phyloP scores from a whole-genome alignment of 2,329 filamentous ascomycete genomes.

The Fusarium domesticum region DNA sequence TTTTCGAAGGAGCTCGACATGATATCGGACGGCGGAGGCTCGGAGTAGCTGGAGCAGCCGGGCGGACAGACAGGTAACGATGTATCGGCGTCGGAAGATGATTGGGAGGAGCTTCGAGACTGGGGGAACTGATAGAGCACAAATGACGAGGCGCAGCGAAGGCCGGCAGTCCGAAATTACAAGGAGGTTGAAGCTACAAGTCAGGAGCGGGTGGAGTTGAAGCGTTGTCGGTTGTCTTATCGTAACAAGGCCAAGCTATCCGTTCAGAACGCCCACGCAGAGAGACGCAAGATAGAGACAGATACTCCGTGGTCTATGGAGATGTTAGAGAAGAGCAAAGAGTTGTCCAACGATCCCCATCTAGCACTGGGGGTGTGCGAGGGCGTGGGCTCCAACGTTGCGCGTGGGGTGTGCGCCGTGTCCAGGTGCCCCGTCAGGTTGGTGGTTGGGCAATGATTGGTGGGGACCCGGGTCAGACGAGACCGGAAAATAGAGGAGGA shows the following conservation, averaged over 20 bases:
- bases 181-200: constrained; percentile 8
- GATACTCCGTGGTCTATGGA: constrained; percentile 4
- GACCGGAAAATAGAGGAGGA: constrained; percentile 9
- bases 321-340: constrained; percentile 5
- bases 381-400: constrained; percentile 24
- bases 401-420: constrained; percentile 20
- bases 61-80: constrained; percentile 2
- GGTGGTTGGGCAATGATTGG: constrained; percentile 22
- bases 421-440: constrained; percentile 8
- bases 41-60: constrained; percentile 10
- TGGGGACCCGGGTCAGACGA: constrained; percentile 16
- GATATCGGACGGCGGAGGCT: constrained; percentile 21
- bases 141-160: constrained; percentile 11
- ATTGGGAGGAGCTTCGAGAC: constrained; percentile 7
- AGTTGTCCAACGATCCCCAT: constrained; percentile 23
- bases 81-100: constrained; percentile 8
- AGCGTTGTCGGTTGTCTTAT: constrained; percentile 13
- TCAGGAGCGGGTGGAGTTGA: constrained; percentile 5
- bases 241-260: constrained; percentile 7
- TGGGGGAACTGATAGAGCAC: constrained; percentile 18
- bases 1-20: constrained; percentile 96
- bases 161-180: constrained; percentile 6
- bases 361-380: constrained; percentile 26
- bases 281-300: constrained; percentile 24
- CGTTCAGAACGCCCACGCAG: constrained; percentile 24